A percentile compares a stretch with the other conserved stretches of the same genome.
Evolutionary conservation across 495 filamentous ascomycete species (phyloP).

Genomic region (Hyaloscypha hepaticicola): DNA sequence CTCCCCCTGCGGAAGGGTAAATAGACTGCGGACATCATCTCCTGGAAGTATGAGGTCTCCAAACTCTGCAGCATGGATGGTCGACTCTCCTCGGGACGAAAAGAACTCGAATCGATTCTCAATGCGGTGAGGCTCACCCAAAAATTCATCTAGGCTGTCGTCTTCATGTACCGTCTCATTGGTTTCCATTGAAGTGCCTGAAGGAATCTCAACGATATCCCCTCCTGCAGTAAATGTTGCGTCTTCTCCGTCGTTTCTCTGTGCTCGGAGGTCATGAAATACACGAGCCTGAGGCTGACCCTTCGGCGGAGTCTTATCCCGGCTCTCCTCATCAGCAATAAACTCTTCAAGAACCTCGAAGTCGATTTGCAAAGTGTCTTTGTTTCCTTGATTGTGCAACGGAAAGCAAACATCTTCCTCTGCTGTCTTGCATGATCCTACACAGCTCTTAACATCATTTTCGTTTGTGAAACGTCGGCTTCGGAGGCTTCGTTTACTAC

Average conservation of each 20-base stretch:
- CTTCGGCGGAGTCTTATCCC: slow-evolving; percentile 30
- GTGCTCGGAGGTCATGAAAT: slow-evolving; percentile 59
- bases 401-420: slow-evolving; percentile 89
- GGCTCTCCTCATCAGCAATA: slow-evolving; percentile 55
- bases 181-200: slow-evolving; percentile 33
- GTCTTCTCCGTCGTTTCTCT: slow-evolving; percentile 15
- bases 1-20: slow-evolving; percentile 67
- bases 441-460: slow-evolving; percentile 46
- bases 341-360: slow-evolving; percentile 89
- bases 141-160: slow-evolving; percentile 19
- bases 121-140: slow-evolving; percentile 33
- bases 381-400: slow-evolving; percentile 47
- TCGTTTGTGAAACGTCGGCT: slow-evolving; percentile 47
- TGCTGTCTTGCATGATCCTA: slow-evolving; percentile 51
- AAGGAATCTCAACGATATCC: slow-evolving; percentile 47
- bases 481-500: slow-evolving; percentile 33
- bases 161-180: slow-evolving; percentile 38
- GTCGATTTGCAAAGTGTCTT: slow-evolving; percentile 62
- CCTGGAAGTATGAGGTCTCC: slow-evolving; percentile 85
- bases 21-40: slow-evolving; percentile 85
- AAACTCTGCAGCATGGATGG: slow-evolving; percentile 84
- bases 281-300: slow-evolving; percentile 43
- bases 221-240: slow-evolving; percentile 45
- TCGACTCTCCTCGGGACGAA: slow-evolving; percentile 87
- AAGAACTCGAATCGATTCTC: slow-evolving; percentile 89